Conservation (phyloP, 805 yeast genomes). For the Saccharomycopsis javanensis region DNA sequence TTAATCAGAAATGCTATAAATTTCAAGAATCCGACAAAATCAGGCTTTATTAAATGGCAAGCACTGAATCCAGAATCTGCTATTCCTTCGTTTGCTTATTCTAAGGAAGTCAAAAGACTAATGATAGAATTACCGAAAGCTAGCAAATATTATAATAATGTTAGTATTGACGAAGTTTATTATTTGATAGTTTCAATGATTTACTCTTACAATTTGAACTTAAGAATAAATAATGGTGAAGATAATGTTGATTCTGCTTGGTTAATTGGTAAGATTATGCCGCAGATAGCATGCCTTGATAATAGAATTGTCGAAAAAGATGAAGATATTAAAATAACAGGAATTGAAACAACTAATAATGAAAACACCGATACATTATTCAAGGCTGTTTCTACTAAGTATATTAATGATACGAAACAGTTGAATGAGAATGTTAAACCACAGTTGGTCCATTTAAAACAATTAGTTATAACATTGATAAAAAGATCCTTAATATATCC, state of each 20-base stretch:
- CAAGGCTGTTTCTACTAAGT: slow-evolving; percentile 21
- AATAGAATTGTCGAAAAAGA: slow-evolving; percentile 30
- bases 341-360: background rate
- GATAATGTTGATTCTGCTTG: slow-evolving; percentile 83
- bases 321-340: background rate
- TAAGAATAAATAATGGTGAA: slow-evolving; percentile 56
- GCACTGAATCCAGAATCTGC: slow-evolving; percentile 16
- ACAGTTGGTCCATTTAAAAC: slow-evolving; percentile 29
- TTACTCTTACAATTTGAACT: slow-evolving; percentile 68
- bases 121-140: slow-evolving; percentile 56
- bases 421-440: background rate
- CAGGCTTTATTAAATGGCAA: slow-evolving; percentile 1
- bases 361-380: slow-evolving; percentile 21
- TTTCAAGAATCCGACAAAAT: slow-evolving; percentile 15
- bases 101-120: slow-evolving; percentile 50
- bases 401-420: slow-evolving; percentile 18
- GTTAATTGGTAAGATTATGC: slow-evolving; percentile 81
- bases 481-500: slow-evolving; percentile 76
- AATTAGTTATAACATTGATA: slow-evolving; percentile 49
- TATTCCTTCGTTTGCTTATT: slow-evolving; percentile 37
- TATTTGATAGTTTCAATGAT: slow-evolving; percentile 55
- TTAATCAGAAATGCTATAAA: background rate
- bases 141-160: slow-evolving; percentile 45
- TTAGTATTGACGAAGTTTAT: slow-evolving; percentile 47
- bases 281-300: slow-evolving; percentile 71